Conservation (phyloP, 352 stramenopile genomes). For the Paralagenidium karlingii region DNA sequence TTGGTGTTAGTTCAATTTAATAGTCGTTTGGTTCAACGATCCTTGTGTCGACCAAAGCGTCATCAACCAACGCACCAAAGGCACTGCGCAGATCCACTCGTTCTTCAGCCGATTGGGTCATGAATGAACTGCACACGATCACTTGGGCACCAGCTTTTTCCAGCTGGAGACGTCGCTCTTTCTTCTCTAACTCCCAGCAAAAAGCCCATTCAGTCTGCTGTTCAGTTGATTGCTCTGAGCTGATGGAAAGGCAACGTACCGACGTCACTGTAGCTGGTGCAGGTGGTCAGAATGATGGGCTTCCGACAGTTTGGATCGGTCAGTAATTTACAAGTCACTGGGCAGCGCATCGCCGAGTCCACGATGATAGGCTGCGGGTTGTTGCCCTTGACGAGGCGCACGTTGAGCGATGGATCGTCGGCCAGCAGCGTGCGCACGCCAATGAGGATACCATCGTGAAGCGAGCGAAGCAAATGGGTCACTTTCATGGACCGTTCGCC, state of each 20-base stretch:
- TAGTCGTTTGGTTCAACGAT: no score
- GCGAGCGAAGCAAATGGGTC: slow-evolving; percentile 74
- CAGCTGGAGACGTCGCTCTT: slow-evolving; percentile 17
- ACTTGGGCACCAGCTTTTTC: slow-evolving; percentile 30
- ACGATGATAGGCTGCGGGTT: slow-evolving; percentile 70
- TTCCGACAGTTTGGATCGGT: slow-evolving; percentile 49
- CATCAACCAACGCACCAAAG: slow-evolving; percentile 25
- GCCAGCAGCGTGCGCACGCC: slow-evolving; percentile 72
- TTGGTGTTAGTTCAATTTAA: neutral
- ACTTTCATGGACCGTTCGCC: slow-evolving; percentile 66
- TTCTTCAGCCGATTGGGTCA: slow-evolving; percentile 4
- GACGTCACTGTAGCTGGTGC: neutral
- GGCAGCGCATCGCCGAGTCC: slow-evolving; percentile 53
- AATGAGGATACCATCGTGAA: slow-evolving; percentile 83
- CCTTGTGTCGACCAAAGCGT: no score
- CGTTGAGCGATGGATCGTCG: slow-evolving; percentile 83
- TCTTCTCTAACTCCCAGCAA: slow-evolving; percentile 13
- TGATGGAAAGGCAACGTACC: neutral
- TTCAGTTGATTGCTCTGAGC: no score
- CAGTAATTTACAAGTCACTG: slow-evolving; percentile 62
- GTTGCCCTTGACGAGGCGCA: slow-evolving; percentile 38
- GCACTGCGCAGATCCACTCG: slow-evolving; percentile 47
- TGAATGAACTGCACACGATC: slow-evolving; percentile 15
- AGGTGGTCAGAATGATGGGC: slow-evolving; percentile 63
- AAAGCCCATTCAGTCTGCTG: neutral